These are phyloP conservation scores for Trichoderma simmonsii DNA, from an alignment of 2,329 filamentous ascomycete species.

Conservation along the genomic window DNA sequence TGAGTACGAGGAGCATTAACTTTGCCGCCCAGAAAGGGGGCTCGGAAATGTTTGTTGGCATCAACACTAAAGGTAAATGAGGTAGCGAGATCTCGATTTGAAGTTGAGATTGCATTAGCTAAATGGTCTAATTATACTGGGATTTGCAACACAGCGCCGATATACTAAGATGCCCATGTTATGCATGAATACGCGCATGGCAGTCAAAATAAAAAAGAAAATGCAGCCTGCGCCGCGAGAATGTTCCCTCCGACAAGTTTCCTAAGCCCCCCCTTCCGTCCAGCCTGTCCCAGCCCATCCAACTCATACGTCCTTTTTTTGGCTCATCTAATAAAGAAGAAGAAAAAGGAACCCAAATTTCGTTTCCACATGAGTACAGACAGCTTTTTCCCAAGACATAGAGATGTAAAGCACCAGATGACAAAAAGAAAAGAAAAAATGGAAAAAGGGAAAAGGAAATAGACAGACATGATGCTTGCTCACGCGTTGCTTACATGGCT, in stretches of 20 bases:
- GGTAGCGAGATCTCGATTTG: not conserved
- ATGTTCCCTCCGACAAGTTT: not conserved
- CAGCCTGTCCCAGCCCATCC: not conserved
- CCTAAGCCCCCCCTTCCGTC: not conserved
- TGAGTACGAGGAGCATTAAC: not conserved
- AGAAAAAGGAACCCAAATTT: not conserved
- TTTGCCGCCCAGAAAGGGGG: not conserved
- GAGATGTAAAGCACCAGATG: not conserved
- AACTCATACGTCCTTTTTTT: not conserved
- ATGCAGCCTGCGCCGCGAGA: not conserved
- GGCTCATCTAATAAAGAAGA: not conserved
- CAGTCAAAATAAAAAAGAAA: not conserved
- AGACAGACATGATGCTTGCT: not conserved
- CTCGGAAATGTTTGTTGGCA: not conserved
- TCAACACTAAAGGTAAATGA: not conserved
- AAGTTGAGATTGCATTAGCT: constrained; percentile 13
- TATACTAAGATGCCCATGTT: not conserved
- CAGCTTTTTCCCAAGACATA: not conserved
- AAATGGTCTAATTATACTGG: constrained; percentile 13
- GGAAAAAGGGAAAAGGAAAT: not conserved
- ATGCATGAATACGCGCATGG: not conserved
- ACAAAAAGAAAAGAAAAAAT: not conserved
- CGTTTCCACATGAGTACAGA: not conserved
- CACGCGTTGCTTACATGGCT: not conserved
- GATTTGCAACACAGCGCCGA: constrained; percentile 9